A percentile compares a stretch with the other conserved stretches of the same genome.
phyloP scores from a whole-genome alignment of 257 asterid species.

The Solanum verrucosum region DNA sequence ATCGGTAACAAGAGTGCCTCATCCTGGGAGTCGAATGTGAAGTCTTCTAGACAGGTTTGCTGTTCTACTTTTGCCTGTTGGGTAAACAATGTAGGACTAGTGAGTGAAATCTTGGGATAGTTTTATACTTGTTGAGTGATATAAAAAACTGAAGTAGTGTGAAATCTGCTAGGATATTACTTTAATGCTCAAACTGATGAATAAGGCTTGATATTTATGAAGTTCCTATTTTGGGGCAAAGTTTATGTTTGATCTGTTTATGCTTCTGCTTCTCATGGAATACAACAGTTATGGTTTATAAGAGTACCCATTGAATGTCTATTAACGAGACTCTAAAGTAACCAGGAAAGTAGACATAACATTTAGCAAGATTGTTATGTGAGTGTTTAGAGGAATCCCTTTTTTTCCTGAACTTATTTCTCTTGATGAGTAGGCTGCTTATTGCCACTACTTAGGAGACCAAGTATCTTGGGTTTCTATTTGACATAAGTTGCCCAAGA shows the following conservation, averaged over 20 bases:
- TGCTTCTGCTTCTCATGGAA: background rate
- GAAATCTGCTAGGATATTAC: background rate
- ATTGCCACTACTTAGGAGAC: background rate
- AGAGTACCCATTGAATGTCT: background rate
- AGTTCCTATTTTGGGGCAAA: background rate
- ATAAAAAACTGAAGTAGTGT: background rate
- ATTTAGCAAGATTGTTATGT: background rate
- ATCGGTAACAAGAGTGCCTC: background rate
- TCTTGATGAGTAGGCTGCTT: background rate
- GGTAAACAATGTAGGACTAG: background rate
- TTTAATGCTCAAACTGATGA: background rate
- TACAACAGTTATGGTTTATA: background rate
- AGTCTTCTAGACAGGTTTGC: slow-evolving; percentile 35
- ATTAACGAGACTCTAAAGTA: background rate
- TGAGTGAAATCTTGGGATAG: background rate
- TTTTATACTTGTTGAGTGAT: background rate
- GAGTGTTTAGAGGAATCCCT: background rate
- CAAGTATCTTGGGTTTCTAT: background rate
- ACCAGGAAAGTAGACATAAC: background rate
- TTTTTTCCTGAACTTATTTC: background rate
- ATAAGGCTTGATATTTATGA: background rate
- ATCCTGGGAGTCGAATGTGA: slow-evolving; percentile 13
- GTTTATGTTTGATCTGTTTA: background rate
- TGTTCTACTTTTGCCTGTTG: background rate
- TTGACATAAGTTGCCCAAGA: background rate